Conservation (phyloP, 2,329 filamentous ascomycete genomes). For the Exophiala bonariae region DNA sequence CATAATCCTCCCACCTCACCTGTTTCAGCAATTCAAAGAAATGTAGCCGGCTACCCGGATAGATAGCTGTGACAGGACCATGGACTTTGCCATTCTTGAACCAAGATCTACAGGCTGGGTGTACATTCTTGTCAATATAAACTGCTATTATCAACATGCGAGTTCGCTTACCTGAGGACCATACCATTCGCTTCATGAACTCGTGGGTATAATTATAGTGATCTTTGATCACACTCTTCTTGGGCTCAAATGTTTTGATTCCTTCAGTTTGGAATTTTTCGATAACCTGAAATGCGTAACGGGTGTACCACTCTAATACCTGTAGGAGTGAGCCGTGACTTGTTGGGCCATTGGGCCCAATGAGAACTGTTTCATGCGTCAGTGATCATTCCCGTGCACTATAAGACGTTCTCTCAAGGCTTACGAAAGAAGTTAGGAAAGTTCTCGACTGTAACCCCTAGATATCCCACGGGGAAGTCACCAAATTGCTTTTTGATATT, state of each 20-base stretch:
- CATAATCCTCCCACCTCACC: constrained; percentile 36
- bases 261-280: constrained; percentile 25
- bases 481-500: constrained; percentile 30
- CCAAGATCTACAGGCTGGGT: constrained; percentile 11
- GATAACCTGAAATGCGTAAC: constrained; percentile 26
- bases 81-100: constrained; percentile 20
- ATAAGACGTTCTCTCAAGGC: constrained; percentile 4
- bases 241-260: constrained; percentile 17
- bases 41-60: constrained; percentile 11
- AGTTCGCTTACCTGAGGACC: not conserved
- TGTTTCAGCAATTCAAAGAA: constrained; percentile 33
- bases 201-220: constrained; percentile 7
- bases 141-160: no score
- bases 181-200: constrained; percentile 8
- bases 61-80: constrained; percentile 5
- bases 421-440: constrained; percentile 26
- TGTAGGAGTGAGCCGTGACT: constrained; percentile 29
- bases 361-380: constrained; percentile 4
- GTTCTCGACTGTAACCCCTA: constrained; percentile 20
- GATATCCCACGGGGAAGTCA: constrained; percentile 28
- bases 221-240: constrained; percentile 5
- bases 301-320: constrained; percentile 24
- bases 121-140: not conserved
- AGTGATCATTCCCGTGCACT: no score
- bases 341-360: constrained; percentile 26